Evolutionary conservation across 2,329 filamentous ascomycete species (phyloP), one percentile per base, ranked within the genome.

Genomic region (Cercospora sesami): DNA sequence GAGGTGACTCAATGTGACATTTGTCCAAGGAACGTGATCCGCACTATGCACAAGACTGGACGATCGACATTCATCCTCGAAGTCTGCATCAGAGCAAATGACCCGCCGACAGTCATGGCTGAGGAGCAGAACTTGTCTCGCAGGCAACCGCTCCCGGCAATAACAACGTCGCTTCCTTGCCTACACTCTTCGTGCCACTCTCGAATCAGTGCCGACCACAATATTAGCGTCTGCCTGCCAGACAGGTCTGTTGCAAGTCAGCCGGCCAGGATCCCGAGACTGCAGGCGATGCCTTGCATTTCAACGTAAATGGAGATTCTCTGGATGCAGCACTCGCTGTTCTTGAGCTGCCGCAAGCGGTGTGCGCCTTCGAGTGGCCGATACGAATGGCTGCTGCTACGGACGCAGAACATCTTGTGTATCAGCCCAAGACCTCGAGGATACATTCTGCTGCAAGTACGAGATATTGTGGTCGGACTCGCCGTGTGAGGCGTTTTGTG

Each of bases 401-500:
- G 42, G 42, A 48, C 42, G 42, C 42, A 18, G 8, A 21, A 48
- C 18, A 48, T 12, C 42, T 6, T 16, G 12, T 7, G 42, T 48
- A 21, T 39, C 4, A n/a, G 36, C 36, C 36, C 16, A 6, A 39
- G 5, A 39, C 3, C 16, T n/a, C 36, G 8, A 39, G 36, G n/a
- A n/a, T n/a, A n/a, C n/a, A n/a, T n/a, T 16, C 36, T 16, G 36
- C 36, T 39, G 16, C 36, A 39, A 39, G 36, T 39, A n/a, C 36
- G 36, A 39, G n/a, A 16, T 39, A n/a, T 39, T 39, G 18, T 23
- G 23, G 18, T 57, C 53, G 53, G 53, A 57, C 53, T 57, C 53
- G 53, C 53, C 53, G 53, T n/a, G 9, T 18, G 53, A 30, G 53
- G 53, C 53, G 53, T 57, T 57, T n/a, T 26, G 53, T 57, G 53